Evolutionary conservation across 768 basidiomycete species (phyloP), one percentile per base, ranked within the genome.

Genomic region (Pleurotus djamor): DNA sequence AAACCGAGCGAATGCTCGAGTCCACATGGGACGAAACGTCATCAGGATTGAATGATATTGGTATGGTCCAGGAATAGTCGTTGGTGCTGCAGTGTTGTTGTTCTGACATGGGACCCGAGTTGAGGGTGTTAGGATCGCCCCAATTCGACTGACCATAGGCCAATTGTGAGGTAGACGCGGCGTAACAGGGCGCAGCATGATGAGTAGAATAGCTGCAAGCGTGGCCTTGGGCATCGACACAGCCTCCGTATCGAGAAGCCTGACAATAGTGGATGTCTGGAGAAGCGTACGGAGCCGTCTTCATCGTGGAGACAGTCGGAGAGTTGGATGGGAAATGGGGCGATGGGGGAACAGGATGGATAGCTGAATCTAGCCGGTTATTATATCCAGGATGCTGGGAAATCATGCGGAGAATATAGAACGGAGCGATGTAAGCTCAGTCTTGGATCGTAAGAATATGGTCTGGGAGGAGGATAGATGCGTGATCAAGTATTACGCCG

Each of bases 381-480:
- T 56, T 56, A 56, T 43, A 56, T 32, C 38, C 41, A 32, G 36
- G n/a, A 41, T 21, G 54, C 37, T 56, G 37, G 41, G 54, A 56
- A 56, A 56, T 56, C 54, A 56, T 56, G 54, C 54, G 54, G 54
- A 56, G 54, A 43, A 56, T 56, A 32, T 45, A 56, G 17, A 56
- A 56, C 33, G 21, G 54, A 4, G 78, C 72, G 52, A 79, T 75
- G 12, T 65, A 58, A 13, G 65, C 63, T 10, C 66, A 67, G 37
- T n/a, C 43, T 44, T 57, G 48, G 41, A 44, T 37, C 8, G 16
- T 38, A 43, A 56, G 17, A 45, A 56, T 28, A 56, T 56, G 54
- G 54, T 44, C 38, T 16, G 21, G 10, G 21, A 12, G 34, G n/a
- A 21, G 34, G 49, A 50, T 50, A 50, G 38, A 44, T 43, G 32